Evolutionary conservation across 2,329 filamentous ascomycete species (phyloP), one percentile per base, ranked within the genome.

Genomic region (Septoria linicola): DNA sequence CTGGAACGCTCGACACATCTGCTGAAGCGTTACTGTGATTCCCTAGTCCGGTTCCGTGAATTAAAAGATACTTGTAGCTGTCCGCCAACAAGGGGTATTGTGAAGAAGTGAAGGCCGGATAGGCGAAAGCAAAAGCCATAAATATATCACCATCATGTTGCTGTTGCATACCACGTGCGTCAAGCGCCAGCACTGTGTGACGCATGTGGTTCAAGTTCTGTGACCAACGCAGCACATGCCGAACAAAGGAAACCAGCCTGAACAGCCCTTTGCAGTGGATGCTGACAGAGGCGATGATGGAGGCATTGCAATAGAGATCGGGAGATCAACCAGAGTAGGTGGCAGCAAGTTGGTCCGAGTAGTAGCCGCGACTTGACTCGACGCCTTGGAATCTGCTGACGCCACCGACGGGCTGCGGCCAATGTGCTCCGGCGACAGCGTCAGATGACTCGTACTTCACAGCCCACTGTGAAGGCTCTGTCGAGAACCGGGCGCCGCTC

Each of bases 341-440:
- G 20, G 54, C 49, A 40, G 70, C 63, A 47, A 70, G 68, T 20
- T 76, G 63, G 41, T 75, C 71, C 11, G 72, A 73, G 51, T 73
- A 76, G 56, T 72, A 75, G 21, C 74, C 74, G 17, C 72, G 72
- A 55, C 73, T 76, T 11, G 68, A 69, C 39, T 74, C 72, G 57
- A 75, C 70, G 48, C 74, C 74, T 56, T 75, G 71, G 54, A 72
- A 76, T 6, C 73, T 66, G 20, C 72, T 68, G 54, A 73, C 71
- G 14, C 70, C 70, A n/a, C 70, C 70, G 6, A 68, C 61, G 11
- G 66, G 63, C 16, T 48, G 44, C 19, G 44, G 51, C 70, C 71
- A 75, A 17, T 63, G 61, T 10, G 62, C 53, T 16, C 64, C 64
- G 4, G 53, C 64, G 53, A 58, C 63, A 4, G 69, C 62, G 25